A percentile compares a stretch with the other conserved stretches of the same genome.
Conservation (phyloP, 106 monocot genomes). For the Platanthera guangdongensis region DNA sequence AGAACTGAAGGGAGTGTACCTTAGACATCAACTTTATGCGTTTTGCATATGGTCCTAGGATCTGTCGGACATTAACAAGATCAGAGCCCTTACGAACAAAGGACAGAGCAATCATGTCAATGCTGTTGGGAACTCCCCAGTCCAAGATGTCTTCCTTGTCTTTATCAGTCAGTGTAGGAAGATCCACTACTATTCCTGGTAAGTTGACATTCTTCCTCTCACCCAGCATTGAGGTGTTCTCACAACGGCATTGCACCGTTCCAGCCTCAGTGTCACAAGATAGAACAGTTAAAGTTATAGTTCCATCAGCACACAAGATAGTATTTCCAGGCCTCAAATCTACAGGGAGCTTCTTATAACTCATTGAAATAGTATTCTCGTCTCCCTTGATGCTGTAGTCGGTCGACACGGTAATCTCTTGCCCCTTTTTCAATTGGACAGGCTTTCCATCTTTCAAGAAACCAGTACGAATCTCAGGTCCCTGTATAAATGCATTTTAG, state of each 20-base stretch:
- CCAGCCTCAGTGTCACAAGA: slow-evolving; percentile 70
- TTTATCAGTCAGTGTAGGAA: slow-evolving; percentile 81
- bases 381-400: slow-evolving; percentile 81
- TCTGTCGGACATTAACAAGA: slow-evolving; percentile 64
- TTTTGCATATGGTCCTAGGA: slow-evolving; percentile 72
- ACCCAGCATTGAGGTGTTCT: slow-evolving; percentile 69
- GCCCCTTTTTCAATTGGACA: slow-evolving; percentile 65
- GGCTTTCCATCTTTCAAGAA: slow-evolving; percentile 88
- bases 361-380: slow-evolving; percentile 68
- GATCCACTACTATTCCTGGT: slow-evolving; percentile 82
- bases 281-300: slow-evolving; percentile 67
- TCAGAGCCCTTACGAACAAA: slow-evolving; percentile 93
- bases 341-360: slow-evolving; percentile 83
- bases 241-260: slow-evolving; percentile 70
- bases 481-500: slow-evolving; percentile 22
- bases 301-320: slow-evolving; percentile 84
- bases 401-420: slow-evolving; percentile 75
- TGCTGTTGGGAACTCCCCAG: slow-evolving; percentile 86
- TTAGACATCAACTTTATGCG: slow-evolving; percentile 88
- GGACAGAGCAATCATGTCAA: slow-evolving; percentile 85
- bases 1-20: slow-evolving; percentile 22
- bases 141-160: slow-evolving; percentile 77
- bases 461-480: slow-evolving; percentile 93
- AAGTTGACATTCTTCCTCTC: slow-evolving; percentile 97
- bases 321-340: slow-evolving; percentile 77